phyloP scores from a whole-genome alignment of 192 early-diverging fungal species.

The Thoreauomyces humboldtii region DNA sequence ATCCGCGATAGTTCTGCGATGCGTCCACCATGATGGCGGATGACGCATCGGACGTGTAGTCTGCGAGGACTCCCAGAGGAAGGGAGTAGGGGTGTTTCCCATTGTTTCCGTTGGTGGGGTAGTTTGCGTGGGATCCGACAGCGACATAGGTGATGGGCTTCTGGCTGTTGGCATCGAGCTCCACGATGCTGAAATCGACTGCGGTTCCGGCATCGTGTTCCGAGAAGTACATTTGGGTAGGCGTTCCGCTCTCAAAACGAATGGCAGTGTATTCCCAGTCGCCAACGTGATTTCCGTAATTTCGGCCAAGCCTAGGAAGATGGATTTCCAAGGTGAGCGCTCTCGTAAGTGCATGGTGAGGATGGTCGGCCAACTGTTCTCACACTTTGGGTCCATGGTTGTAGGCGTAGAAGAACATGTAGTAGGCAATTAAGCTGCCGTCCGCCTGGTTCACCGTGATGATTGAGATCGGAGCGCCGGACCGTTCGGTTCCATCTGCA shows the following conservation, averaged over 20 bases:
- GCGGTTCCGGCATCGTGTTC: slow-evolving; percentile 10
- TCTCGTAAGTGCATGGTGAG: too few species aligned
- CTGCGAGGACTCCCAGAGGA: slow-evolving; percentile 12
- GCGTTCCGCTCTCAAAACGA: background rate
- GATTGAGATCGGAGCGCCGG: background rate
- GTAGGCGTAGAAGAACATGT: slow-evolving; percentile 22
- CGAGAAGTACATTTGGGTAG: slow-evolving; percentile 7
- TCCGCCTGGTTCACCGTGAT: background rate
- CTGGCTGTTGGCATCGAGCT: background rate
- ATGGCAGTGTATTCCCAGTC: slow-evolving; percentile 17
- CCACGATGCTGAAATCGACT: background rate
- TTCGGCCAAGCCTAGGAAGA: slow-evolving; percentile 6
- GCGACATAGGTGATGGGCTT: slow-evolving; percentile 11
- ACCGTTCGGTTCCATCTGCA: background rate
- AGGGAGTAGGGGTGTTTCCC: slow-evolving; percentile 19
- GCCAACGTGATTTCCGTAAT: slow-evolving; percentile 25
- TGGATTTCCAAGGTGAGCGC: too few species aligned
- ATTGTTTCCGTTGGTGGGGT: slow-evolving; percentile 19
- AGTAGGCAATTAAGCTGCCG: slow-evolving; percentile 6
- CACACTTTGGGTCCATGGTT: slow-evolving; percentile 19
- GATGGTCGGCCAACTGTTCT: too few species aligned
- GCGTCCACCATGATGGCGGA: background rate
- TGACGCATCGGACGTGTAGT: background rate
- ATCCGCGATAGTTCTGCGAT: background rate
- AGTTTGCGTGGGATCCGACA: slow-evolving; percentile 19